Evolutionary conservation across 2,329 filamentous ascomycete genomes (phyloP).

Genomic region (Fusarium burgessii): DNA sequence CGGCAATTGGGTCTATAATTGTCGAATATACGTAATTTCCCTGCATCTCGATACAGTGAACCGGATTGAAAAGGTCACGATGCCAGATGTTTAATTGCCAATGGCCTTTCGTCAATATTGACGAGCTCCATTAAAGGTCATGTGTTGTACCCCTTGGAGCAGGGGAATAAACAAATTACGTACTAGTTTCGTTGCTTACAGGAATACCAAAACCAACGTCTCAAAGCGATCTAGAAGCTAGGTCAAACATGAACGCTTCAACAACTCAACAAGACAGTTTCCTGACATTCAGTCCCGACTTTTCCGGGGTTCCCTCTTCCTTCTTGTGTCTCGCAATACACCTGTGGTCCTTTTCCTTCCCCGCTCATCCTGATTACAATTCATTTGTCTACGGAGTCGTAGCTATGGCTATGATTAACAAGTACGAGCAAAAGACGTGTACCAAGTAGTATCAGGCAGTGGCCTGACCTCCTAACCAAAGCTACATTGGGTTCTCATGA

Average conservation of each 20-base stretch:
- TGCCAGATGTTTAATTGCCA: conserved; percentile 46
- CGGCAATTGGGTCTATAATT: conserved; percentile 9
- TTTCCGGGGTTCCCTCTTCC: not conserved
- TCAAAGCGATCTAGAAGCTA: conserved; percentile 18
- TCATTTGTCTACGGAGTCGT: not conserved
- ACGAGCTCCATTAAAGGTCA: conserved; percentile 44
- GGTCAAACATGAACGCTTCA: conserved; percentile 15
- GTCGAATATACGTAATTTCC: conserved; percentile 26
- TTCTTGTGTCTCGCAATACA: not conserved
- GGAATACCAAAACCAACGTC: conserved; percentile 14
- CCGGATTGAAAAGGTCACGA: conserved; percentile 42
- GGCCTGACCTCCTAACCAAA: not conserved
- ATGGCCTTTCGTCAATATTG: conserved; percentile 34
- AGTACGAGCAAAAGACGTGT: not conserved
- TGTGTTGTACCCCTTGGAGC: conserved; percentile 37
- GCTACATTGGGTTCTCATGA: not conserved
- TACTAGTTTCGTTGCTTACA: conserved; percentile 40
- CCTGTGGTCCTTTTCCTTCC: not conserved
- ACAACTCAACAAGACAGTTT: conserved; percentile 14
- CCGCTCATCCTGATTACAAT: not conserved
- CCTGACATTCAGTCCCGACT: not conserved
- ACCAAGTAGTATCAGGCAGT: not conserved
- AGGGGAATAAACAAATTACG: conserved; percentile 42
- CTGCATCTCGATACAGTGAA: conserved; percentile 12
- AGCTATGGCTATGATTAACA: not conserved